These are phyloP conservation scores for Dictyostelium capitatum DNA, from an alignment of 78 protist species.

Conservation along the genomic window DNA sequence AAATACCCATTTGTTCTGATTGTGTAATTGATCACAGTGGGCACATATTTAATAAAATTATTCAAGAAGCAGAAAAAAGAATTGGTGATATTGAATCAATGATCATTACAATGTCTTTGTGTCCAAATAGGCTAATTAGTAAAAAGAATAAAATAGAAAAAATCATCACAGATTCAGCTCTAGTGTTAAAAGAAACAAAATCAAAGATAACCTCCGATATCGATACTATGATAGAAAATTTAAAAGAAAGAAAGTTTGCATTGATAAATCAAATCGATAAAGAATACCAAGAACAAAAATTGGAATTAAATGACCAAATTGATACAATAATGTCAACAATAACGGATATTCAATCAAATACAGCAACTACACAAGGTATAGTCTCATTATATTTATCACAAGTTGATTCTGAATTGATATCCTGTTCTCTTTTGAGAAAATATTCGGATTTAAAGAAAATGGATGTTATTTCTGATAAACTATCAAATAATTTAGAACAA, in stretches of 20 bases:
- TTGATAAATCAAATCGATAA: constrained; percentile 35
- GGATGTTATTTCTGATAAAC: constrained; percentile 17
- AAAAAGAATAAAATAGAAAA: constrained; percentile 48
- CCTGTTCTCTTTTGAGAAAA: constrained; percentile 1
- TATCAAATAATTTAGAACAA: constrained; percentile 32
- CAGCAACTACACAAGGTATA: neutral
- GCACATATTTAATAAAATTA: constrained; percentile 26
- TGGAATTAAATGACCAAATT: constrained; percentile 12
- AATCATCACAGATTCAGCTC: constrained; percentile 6
- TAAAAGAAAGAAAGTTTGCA: constrained; percentile 12
- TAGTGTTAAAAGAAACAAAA: constrained; percentile 31
- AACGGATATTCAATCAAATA: neutral
- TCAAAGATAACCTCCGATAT: constrained; percentile 27
- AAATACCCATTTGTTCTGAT: constrained; percentile 27
- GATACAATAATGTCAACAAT: neutral
- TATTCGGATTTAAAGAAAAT: constrained; percentile 17
- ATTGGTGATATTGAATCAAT: constrained; percentile 41
- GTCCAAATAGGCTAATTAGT: constrained; percentile 28
- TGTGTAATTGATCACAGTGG: constrained; percentile 42
- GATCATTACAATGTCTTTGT: neutral
- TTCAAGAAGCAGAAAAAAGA: constrained; percentile 29
- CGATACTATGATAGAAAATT: constrained; percentile 48
- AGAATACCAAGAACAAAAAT: constrained; percentile 50
- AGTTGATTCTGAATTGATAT: neutral
- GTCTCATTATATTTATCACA: neutral